Evolutionary conservation across 2,329 filamentous ascomycete species (phyloP).

Genomic region (Monilinia fructigena): DNA sequence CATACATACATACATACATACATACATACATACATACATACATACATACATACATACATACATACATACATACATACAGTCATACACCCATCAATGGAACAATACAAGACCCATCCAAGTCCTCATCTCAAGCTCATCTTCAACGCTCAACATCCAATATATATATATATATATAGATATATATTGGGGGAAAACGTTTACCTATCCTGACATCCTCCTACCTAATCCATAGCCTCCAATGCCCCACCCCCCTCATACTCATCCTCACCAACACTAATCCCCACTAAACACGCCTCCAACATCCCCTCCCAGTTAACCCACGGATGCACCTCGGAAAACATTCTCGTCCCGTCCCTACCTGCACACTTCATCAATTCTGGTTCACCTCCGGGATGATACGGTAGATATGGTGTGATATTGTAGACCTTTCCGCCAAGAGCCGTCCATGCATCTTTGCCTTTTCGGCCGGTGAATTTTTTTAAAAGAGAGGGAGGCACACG

Average conservation of each 20-base stretch:
- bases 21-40: background rate
- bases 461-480: slow-evolving; percentile 74
- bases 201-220: background rate
- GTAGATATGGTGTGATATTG: slow-evolving; percentile 85
- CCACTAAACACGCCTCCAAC: slow-evolving; percentile 62
- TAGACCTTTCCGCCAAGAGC: slow-evolving; percentile 88
- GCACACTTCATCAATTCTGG: slow-evolving; percentile 67
- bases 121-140: background rate
- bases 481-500: slow-evolving; percentile 82
- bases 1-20: background rate
- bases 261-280: slow-evolving; percentile 60
- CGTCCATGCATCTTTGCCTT: slow-evolving; percentile 86
- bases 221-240: slow-evolving; percentile 63
- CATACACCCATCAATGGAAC: background rate
- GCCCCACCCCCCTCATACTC: slow-evolving; percentile 41
- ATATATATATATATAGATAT: no score
- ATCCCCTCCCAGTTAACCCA: slow-evolving; percentile 74
- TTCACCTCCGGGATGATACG: slow-evolving; percentile 86
- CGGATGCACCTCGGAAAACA: slow-evolving; percentile 67
- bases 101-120: background rate
- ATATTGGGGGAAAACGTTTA: no score
- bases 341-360: slow-evolving; percentile 58
- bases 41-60: no score
- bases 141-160: background rate
- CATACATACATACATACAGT: background rate